These are phyloP conservation scores for Puccinia coronata DNA, from an alignment of 1,284 basidiomycete genomes.

Conservation along the genomic window DNA sequence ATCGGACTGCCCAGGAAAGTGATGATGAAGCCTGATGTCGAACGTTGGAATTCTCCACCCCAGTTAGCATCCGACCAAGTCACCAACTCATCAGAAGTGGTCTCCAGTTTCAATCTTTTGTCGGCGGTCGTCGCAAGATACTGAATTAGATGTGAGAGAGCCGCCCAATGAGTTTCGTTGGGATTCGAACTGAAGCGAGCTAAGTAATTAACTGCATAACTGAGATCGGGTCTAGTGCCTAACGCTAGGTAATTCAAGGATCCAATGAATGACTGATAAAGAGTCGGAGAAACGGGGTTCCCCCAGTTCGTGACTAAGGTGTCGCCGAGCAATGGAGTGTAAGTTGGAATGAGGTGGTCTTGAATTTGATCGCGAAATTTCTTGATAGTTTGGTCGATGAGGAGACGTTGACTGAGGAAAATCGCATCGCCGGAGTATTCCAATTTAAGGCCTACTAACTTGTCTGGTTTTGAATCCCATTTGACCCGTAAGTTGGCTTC, in stretches of 20 bases:
- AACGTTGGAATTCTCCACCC: slow-evolving; percentile 24
- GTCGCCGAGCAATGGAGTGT: neutral
- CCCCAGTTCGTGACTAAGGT: neutral
- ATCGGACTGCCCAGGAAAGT: neutral
- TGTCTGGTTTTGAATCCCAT: neutral
- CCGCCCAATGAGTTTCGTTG: neutral
- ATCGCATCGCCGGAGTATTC: neutral
- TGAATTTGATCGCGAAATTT: neutral
- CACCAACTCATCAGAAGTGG: neutral
- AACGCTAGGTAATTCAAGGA: slow-evolving; percentile 11
- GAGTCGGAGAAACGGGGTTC: neutral
- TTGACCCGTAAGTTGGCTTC: neutral
- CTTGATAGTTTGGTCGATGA: neutral
- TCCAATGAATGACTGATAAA: slow-evolving; percentile 11
- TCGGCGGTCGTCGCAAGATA: neutral
- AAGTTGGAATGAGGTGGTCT: neutral
- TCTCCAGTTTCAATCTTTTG: neutral
- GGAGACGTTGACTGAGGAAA: neutral
- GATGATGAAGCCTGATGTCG: neutral
- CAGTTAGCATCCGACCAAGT: slow-evolving; percentile 13
- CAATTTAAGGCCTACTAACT: slow-evolving; percentile 3
- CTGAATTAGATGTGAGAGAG: neutral
- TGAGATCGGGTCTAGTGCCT: slow-evolving; percentile 1
- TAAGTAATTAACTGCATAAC: slow-evolving; percentile 15
- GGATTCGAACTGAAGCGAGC: slow-evolving; percentile 19